These are phyloP conservation scores for Flaveria brownii DNA, from an alignment of 129 eudicot genomes.

Conservation along the genomic window DNA sequence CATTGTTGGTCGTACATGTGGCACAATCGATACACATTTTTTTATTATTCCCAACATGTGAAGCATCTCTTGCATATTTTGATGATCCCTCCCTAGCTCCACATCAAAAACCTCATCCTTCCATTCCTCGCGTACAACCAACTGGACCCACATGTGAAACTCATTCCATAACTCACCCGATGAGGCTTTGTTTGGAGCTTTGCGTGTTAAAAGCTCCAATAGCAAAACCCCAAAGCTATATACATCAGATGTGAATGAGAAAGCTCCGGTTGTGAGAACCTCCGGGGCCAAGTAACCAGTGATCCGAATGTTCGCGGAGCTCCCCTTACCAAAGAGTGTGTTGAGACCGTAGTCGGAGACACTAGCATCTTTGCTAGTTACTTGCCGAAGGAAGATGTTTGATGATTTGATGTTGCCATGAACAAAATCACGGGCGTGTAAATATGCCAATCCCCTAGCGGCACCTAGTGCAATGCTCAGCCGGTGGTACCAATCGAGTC, in stretches of 20 bases:
- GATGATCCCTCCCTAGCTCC: constrained; percentile 57
- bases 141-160: constrained; percentile 74
- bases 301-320: constrained; percentile 41
- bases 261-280: constrained; percentile 51
- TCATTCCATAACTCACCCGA: constrained; percentile 68
- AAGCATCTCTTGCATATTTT: constrained; percentile 68
- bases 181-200: constrained; percentile 68
- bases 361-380: constrained; percentile 32
- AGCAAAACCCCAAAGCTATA: constrained; percentile 57
- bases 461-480: constrained; percentile 55
- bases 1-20: constrained; percentile 70
- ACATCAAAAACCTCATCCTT: constrained; percentile 67
- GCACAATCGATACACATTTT: constrained; percentile 61
- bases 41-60: constrained; percentile 68
- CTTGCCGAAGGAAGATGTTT: constrained; percentile 59
- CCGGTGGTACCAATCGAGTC: constrained; percentile 71
- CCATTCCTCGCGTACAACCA: constrained; percentile 34
- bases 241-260: constrained; percentile 60
- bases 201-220: constrained; percentile 59
- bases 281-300: constrained; percentile 81
- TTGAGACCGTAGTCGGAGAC: constrained; percentile 70
- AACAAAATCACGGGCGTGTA: constrained; percentile 57
- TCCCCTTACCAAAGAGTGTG: constrained; percentile 40
- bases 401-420: constrained; percentile 86
- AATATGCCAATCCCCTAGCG: constrained; percentile 61